Evolutionary conservation across 257 asterid genomes (phyloP), one percentile per base, ranked within the genome.

Genomic region (Apocynum venetum): DNA sequence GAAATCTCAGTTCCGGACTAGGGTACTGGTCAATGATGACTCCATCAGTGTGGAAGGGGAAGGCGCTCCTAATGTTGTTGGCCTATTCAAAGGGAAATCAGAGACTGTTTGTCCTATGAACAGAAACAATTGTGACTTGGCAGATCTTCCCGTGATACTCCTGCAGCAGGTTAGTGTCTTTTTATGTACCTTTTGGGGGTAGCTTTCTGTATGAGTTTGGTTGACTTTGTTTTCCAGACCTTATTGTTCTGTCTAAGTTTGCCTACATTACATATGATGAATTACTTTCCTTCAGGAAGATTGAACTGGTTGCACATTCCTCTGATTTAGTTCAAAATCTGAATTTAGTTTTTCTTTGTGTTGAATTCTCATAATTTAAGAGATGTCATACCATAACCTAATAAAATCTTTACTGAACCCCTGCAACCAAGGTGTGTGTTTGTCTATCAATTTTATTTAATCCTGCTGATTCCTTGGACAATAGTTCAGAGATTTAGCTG

Each of bases 21-120:
- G 87, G 88, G 92, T 91, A 68, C 79, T 79, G 80, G 97, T 96
- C 76, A 91, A 80, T 78, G 99, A 96, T 80, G 99, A 93, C 65
- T 90, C 91, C 82, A 90, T 93, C 72, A 96, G 82, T 46, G 90
- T 96, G 79, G 97, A 90, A 83, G 99, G 99, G 79, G 99, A 96
- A 90, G 98, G 98, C 66, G 91, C 97, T 81, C 99, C 97, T 52
- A 89, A 86, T 77, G 86, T 96, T 82, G 92, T 90, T n/a, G 88
- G 97, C 73, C 90, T 93, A 35, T 90, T 96, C 87, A 89, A 91
- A 80, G 99, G 97, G 81, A 91, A 87, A 78, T 61, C 92, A 35
- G 91, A 89, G 56, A 83, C 82, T 13, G 68, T 78, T 73, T 79
- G 78, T 76, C 80, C 97, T 65, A 83, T 90, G 83, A 88, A 89